A percentile compares a stretch with the other conserved stretches of the same genome.
Evolutionary conservation across 2,329 filamentous ascomycete genomes (phyloP).

Genomic region (Claviceps quebecensis): DNA sequence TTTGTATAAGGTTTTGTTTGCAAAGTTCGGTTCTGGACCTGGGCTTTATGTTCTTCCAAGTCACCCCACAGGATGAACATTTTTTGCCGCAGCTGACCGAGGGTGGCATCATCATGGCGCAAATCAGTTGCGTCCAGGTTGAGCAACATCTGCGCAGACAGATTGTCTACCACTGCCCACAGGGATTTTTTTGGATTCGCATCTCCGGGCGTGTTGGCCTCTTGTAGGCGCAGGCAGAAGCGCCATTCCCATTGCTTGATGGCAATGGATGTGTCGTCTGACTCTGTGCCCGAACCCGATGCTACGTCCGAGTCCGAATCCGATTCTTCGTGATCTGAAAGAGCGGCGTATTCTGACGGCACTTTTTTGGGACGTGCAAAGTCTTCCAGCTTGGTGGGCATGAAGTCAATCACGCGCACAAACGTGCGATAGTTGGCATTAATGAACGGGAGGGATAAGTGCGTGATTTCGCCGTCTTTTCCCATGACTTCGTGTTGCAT

Average conservation of each 20-base stretch:
- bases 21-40: conserved; percentile 4
- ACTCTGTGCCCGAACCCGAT: conserved; percentile 4
- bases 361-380: conserved; percentile 43
- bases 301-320: conserved; percentile 9
- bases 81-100: conserved; percentile 49
- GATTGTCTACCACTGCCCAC: conserved; percentile 55
- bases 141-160: conserved; percentile 33
- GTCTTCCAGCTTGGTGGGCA: conserved; percentile 53
- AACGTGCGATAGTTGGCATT: conserved; percentile 56
- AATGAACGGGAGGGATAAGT: conserved; percentile 51
- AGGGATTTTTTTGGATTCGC: conserved; percentile 31
- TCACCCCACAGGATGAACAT: conserved; percentile 78
- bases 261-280: conserved; percentile 12
- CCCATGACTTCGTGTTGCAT: conserved; percentile 28
- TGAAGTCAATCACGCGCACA: conserved; percentile 73
- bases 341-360: conserved; percentile 30
- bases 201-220: conserved; percentile 20
- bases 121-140: conserved; percentile 40
- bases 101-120: conserved; percentile 29
- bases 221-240: conserved; percentile 68
- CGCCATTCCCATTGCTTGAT: conserved; percentile 60
- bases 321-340: conserved; percentile 29
- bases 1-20: neutral
- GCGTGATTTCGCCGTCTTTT: conserved; percentile 19
- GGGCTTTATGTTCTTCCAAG: conserved; percentile 53